phyloP scores from a whole-genome alignment of 441 rosid genomes.

The Croton setiger region DNA sequence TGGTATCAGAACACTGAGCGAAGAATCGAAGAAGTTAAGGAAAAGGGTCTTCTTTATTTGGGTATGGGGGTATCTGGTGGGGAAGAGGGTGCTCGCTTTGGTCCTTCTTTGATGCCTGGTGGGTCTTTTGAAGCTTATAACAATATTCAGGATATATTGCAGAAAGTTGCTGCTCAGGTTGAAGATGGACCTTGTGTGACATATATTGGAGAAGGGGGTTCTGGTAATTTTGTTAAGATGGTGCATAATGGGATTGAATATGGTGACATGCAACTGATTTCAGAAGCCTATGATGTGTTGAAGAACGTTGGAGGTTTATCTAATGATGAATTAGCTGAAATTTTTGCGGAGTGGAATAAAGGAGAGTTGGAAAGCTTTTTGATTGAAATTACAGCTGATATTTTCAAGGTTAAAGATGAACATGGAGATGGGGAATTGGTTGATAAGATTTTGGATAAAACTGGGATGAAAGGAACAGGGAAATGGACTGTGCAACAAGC shows the following conservation, averaged over 20 bases:
- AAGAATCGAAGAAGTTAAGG: slow-evolving; percentile 56
- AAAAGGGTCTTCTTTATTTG: slow-evolving; percentile 62
- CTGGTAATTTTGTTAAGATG: slow-evolving; percentile 98
- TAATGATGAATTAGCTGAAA: slow-evolving; percentile 64
- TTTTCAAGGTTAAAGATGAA: slow-evolving; percentile 77
- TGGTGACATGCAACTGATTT: slow-evolving; percentile 93
- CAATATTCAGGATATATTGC: slow-evolving; percentile 60
- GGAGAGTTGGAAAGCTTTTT: slow-evolving; percentile 92
- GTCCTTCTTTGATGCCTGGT: slow-evolving; percentile 96
- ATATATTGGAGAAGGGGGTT: slow-evolving; percentile 89
- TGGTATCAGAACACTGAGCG: slow-evolving; percentile 94
- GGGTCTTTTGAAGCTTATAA: slow-evolving; percentile 78
- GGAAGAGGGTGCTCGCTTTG: slow-evolving; percentile 89
- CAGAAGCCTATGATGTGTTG: slow-evolving; percentile 89
- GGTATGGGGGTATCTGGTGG: slow-evolving; percentile 99
- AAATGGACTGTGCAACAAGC: slow-evolving; percentile 99
- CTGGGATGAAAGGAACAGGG: slow-evolving; percentile 99
- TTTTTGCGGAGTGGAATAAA: slow-evolving; percentile 69
- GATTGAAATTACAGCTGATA: slow-evolving; percentile 81
- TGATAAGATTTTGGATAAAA: slow-evolving; percentile 90
- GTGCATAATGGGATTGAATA: slow-evolving; percentile 95
- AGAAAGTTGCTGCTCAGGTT: slow-evolving; percentile 88
- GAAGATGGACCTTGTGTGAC: slow-evolving; percentile 98
- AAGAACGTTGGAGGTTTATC: slow-evolving; percentile 75
- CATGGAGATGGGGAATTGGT: slow-evolving; percentile 64